Base-by-base conservation (phyloP, 306 rosid species). In the Alnus glutinosa region DNA sequence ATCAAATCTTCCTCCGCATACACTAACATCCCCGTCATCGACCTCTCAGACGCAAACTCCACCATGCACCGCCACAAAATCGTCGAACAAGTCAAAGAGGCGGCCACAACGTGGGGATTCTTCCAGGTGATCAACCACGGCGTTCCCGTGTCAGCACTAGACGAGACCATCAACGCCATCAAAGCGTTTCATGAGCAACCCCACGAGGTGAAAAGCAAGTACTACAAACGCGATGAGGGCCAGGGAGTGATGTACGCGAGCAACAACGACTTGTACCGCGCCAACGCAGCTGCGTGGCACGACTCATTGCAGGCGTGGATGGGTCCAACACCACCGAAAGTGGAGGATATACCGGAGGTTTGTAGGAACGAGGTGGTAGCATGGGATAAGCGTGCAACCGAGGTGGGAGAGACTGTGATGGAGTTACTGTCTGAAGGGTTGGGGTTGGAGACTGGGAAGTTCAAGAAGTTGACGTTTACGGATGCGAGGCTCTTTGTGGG, bases 101-200 rank as follows among this genome's bases (percentile, higher is more conserved):
- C 88, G 9, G 64, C 89, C 50, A 70, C 16, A 70, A 77, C 78
- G 1, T 85, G 86, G 86, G 91, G 91, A 4, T 88, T 88, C 80
- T 83, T 88, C 85, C 91, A 83, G 75, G 82, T 83, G 32, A 83
- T 84, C 79, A 86, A 88, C 86, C 89, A 85, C 42, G 83, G 78
- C 30, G 55, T 81, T 0, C 83, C 80, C 3, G 46, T 30, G 37
- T 63, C 83, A 1, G 39, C 71, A 12, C 52, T 86, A 3, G 63
- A 82, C 39, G 30, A 81, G 13, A 84, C 84, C 36, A 51, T 83
- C 32, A 39, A 73, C 2, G 72, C 82, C 39, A 63, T 88, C 15
- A 78, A 81, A 73, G 81, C 78, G 1, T 88, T 88, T 36, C 89
- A 88, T 73, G 76, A 86, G 18, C 88, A 39, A 34, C 85, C 89